Conservation (phyloP, 192 early-diverging fungal species). For the Backusella psychrophila region DNA sequence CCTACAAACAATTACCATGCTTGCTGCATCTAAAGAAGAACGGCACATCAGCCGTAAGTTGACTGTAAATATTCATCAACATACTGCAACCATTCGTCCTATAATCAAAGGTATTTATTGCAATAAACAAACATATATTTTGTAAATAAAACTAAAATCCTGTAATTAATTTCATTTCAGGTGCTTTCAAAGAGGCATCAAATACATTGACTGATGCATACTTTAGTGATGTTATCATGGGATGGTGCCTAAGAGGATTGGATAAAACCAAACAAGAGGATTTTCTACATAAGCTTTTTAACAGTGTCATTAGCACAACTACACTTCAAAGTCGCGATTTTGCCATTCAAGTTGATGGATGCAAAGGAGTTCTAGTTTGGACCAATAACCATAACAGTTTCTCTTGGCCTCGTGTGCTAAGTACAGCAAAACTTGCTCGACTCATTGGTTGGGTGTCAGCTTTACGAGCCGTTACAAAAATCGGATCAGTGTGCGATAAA, state of each 20-base stretch:
- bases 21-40: neutral
- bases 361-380: slow-evolving; percentile 34
- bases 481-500: neutral
- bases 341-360: slow-evolving; percentile 36
- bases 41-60: slow-evolving; percentile 20
- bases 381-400: slow-evolving; percentile 3
- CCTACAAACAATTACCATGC: neutral
- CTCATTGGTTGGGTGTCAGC: slow-evolving; percentile 22
- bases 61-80: slow-evolving; percentile 21
- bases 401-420: slow-evolving; percentile 6
- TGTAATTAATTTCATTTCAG: neutral
- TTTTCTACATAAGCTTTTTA: slow-evolving; percentile 17
- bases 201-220: slow-evolving; percentile 30
- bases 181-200: slow-evolving; percentile 30
- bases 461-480: slow-evolving; percentile 4
- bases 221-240: slow-evolving; percentile 7
- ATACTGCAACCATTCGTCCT: slow-evolving; percentile 19
- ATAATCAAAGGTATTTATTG: slow-evolving; percentile 25
- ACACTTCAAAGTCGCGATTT: slow-evolving; percentile 29
- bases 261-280: slow-evolving; percentile 5
- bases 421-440: slow-evolving; percentile 17
- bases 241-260: slow-evolving; percentile 15
- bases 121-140: neutral
- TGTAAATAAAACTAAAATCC: neutral
- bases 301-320: slow-evolving; percentile 17